Base-by-base conservation (phyloP, 2,329 filamentous ascomycete species). In the Byssochlamys sp. region DNA sequence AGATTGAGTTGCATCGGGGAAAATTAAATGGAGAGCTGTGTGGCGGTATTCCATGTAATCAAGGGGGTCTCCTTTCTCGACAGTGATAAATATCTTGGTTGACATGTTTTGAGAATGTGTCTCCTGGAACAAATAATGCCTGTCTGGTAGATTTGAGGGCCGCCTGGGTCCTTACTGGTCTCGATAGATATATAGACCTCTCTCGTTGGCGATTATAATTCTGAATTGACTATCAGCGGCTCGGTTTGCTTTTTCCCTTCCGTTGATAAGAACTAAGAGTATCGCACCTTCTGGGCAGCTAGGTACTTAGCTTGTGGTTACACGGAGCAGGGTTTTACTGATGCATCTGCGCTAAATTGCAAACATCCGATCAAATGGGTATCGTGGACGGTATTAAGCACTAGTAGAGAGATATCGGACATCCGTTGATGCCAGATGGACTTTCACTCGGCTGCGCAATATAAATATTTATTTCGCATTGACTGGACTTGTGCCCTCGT, bases 1-100 rank as follows among this genome's bases (percentile, higher is more conserved):
- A 27, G 60, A 61, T 25, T 63, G 55, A 45, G 55, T 27, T 5
- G 58, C 59, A 11, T 59, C 57, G 11, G 59, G 45, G 52, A 64
- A 67, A 12, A 59, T 56, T 33, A 68, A 61, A 55, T 67, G 64
- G 3, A 70, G 59, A 2, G 66, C 67, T 26, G 67, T 69, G 55
- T 70, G 68, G 51, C 67, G 66, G 58, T 69, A 69, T 58, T 67
- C 62, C 52, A 61, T 52, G 59, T 66, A 69, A 57, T 70, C 67
- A 45, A 69, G 56, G 10, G 68, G 67, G 7, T 65, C 63, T 28
- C 67, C 67, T 39, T 60, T 61, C 51, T 67, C 69, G 54, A 70
- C 62, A 9, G 66, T 60, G 53, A 70, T 58, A 35, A 60, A 65
- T 9, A 66, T 53, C 55, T 61, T 64, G 45, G 59, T 62, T 14